Evolutionary conservation across 345 rosid genomes (phyloP).

Genomic region (Euphorbia peplus): DNA sequence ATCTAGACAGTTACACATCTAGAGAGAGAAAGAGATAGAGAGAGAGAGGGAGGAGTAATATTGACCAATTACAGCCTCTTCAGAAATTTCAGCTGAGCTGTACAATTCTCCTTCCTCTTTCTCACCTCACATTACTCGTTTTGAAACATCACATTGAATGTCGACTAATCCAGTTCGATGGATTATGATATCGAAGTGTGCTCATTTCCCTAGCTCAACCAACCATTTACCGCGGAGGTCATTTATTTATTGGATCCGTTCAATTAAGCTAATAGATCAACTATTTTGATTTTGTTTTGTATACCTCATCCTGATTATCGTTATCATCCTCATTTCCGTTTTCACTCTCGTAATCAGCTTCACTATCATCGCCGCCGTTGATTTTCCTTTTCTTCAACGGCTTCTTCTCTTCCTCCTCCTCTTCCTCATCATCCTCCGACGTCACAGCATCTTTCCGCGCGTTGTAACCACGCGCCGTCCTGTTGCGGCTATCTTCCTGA

Average conservation of each 20-base stretch:
- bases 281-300: neutral
- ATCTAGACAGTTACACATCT: conserved; percentile 15
- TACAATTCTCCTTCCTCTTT: conserved; percentile 8
- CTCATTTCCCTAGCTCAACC: no score
- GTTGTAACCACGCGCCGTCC: conserved; percentile 30
- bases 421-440: conserved; percentile 34
- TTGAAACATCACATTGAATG: no score
- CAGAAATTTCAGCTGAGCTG: conserved; percentile 25
- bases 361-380: conserved; percentile 34
- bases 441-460: conserved; percentile 19
- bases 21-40: conserved; percentile 9
- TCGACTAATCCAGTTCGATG: no score
- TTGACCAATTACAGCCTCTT: conserved; percentile 22
- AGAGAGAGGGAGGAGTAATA: conserved; percentile 12
- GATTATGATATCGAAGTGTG: no score
- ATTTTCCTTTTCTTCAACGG: conserved; percentile 48
- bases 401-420: conserved; percentile 30
- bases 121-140: neutral
- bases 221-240: no score
- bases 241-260: conserved; percentile 3
- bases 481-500: conserved; percentile 25
- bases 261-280: neutral
- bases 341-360: conserved; percentile 33
- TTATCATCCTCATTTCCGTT: conserved; percentile 34
- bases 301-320: conserved; percentile 27